Percentiles rank a stretch among this genome's conserved stretches.
Evolutionary conservation across 352 stramenopile genomes (phyloP).

Genomic region (Pythium brachiatum): DNA sequence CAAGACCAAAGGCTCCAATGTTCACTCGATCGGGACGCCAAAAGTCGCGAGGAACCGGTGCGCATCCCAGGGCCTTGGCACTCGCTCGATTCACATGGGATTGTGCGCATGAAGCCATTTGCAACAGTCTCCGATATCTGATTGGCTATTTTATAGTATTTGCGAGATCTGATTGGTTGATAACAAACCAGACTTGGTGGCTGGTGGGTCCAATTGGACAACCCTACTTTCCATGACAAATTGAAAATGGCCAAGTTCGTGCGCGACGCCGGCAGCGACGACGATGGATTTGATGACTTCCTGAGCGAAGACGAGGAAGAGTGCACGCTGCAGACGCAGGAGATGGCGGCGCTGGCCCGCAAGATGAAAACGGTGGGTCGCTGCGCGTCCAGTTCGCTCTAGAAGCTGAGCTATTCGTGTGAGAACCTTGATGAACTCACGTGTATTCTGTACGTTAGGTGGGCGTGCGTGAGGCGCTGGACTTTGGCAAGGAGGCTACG

Average conservation of each 20-base stretch:
- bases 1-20: no score
- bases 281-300: slow-evolving; percentile 70
- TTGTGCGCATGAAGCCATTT: no score
- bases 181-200: no score
- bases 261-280: slow-evolving; percentile 15
- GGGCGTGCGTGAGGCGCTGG: slow-evolving; percentile 65
- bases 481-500: slow-evolving; percentile 67
- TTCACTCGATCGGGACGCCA: no score
- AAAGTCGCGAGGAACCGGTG: no score
- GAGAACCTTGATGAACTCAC: neutral
- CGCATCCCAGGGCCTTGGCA: no score
- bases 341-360: slow-evolving; percentile 52
- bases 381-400: neutral
- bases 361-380: slow-evolving; percentile 54
- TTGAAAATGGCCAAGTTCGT: neutral
- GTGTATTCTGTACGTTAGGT: slow-evolving; percentile 29
- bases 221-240: no score
- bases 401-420: neutral
- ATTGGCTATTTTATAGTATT: no score
- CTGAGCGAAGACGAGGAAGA: slow-evolving; percentile 56
- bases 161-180: no score
- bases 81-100: no score
- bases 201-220: neutral
- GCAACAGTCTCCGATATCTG: no score
- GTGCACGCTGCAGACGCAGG: slow-evolving; percentile 40